Conservation (phyloP, 176 grass and related monocot genomes). For the Avena atlantica region DNA sequence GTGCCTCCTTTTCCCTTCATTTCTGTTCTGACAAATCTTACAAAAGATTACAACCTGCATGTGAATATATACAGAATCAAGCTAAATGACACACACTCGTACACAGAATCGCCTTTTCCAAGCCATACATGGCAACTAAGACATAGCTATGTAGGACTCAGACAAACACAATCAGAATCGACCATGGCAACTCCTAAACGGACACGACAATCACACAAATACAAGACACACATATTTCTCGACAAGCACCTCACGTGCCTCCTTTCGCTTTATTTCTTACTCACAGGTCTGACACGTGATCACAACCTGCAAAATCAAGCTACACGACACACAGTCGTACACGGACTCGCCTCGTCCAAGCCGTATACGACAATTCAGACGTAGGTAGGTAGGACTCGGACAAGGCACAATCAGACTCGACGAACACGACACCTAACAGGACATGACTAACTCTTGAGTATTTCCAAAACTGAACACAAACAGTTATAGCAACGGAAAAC, state of each 20-base stretch:
- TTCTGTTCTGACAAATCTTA: background rate
- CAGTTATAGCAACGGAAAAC: too few relatives aligned
- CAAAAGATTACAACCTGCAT: background rate
- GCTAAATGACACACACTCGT: background rate
- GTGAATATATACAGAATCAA: background rate
- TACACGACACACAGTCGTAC: background rate
- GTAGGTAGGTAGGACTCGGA: too few relatives aligned
- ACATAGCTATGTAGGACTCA: background rate
- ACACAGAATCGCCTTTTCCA: background rate
- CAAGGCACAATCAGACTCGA: background rate
- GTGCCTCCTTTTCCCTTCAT: background rate
- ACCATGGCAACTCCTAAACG: background rate
- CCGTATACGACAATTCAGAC: background rate
- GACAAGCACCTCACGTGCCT: background rate
- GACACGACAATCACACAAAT: background rate
- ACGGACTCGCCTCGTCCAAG: background rate
- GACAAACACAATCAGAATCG: background rate
- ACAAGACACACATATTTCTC: background rate
- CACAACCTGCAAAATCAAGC: slow-evolving; percentile 1
- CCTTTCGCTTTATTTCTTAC: background rate
- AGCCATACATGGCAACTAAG: background rate
- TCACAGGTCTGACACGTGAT: background rate
- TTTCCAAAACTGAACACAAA: background rate
- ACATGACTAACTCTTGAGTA: background rate
- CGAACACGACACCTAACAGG: background rate